These are phyloP conservation scores for Aspergillus ellipticus DNA, from an alignment of 495 filamentous ascomycete genomes.

Conservation along the genomic window DNA sequence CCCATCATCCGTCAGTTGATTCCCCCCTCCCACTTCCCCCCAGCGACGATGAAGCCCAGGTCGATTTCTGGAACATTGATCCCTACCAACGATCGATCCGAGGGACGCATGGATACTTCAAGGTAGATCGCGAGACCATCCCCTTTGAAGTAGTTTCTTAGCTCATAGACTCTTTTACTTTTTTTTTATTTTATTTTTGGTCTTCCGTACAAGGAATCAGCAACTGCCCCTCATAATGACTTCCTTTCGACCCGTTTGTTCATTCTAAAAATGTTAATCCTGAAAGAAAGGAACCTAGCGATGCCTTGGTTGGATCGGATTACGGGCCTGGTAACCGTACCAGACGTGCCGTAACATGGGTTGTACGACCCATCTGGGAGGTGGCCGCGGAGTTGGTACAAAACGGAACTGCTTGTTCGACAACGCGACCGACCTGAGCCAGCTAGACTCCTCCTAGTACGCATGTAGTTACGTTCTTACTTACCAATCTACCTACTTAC, in stretches of 20 bases:
- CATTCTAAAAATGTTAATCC: neutral
- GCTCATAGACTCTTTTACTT: neutral
- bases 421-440: neutral
- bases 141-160: neutral
- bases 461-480: conserved; percentile 1
- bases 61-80: conserved; percentile 15
- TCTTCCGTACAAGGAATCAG: neutral
- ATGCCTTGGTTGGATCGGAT: neutral
- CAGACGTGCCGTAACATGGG: conserved; percentile 1
- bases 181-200: too few relatives aligned
- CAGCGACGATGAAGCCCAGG: neutral
- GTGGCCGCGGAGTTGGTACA: neutral
- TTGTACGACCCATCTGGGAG: neutral
- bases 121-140: neutral
- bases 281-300: neutral
- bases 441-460: neutral
- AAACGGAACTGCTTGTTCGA: conserved; percentile 1
- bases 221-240: neutral
- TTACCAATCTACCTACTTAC: conserved; percentile 3
- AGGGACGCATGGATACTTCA: neutral
- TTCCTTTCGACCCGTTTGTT: neutral
- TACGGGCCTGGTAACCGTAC: neutral
- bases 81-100: conserved; percentile 10
- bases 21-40: neutral
- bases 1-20: neutral